Conservation (phyloP, 2,329 filamentous ascomycete species). For the Exserohilum turcica region DNA sequence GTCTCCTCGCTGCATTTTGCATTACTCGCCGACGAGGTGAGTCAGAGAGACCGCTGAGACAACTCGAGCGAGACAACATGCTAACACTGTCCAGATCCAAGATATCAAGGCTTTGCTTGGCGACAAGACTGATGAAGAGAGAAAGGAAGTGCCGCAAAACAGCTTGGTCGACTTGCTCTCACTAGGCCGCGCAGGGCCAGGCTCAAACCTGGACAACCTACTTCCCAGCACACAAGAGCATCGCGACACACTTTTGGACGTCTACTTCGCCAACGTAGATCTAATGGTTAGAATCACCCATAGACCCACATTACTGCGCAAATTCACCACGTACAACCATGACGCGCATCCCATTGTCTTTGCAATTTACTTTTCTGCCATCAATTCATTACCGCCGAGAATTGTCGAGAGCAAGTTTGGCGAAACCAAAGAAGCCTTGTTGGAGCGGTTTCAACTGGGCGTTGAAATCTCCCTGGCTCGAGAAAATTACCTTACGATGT, state of each 20-base stretch:
- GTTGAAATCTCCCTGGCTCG: conserved; percentile 44
- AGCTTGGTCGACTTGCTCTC: conserved; percentile 42
- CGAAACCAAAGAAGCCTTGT: conserved; percentile 39
- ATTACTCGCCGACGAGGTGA: conserved; percentile 47
- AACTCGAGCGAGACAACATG: background rate
- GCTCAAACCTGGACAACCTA: conserved; percentile 33
- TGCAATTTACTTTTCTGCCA: conserved; percentile 45
- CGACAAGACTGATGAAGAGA: conserved; percentile 40
- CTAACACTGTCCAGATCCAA: conserved; percentile 36
- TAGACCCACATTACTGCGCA: conserved; percentile 38
- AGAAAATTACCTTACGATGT: conserved; percentile 47
- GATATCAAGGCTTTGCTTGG: conserved; percentile 47
- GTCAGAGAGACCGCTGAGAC: conserved; percentile 3
- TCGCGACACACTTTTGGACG: conserved; percentile 40
- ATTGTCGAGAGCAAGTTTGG: conserved; percentile 39
- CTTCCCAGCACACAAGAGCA: conserved; percentile 40
- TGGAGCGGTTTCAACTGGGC: conserved; percentile 42
- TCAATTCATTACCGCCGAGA: conserved; percentile 42
- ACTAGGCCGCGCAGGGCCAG: conserved; percentile 37
- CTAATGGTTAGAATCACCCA: conserved; percentile 47
- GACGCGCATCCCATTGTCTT: conserved; percentile 44
- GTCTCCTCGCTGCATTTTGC: conserved; percentile 49
- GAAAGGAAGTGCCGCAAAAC: conserved; percentile 34
- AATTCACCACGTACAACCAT: conserved; percentile 33
- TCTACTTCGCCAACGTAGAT: conserved; percentile 46